Percentiles rank a stretch among this genome's conserved stretches.
These are phyloP conservation scores for Cyberlindnera americana DNA, from an alignment of 805 yeast genomes.

Conservation along the genomic window DNA sequence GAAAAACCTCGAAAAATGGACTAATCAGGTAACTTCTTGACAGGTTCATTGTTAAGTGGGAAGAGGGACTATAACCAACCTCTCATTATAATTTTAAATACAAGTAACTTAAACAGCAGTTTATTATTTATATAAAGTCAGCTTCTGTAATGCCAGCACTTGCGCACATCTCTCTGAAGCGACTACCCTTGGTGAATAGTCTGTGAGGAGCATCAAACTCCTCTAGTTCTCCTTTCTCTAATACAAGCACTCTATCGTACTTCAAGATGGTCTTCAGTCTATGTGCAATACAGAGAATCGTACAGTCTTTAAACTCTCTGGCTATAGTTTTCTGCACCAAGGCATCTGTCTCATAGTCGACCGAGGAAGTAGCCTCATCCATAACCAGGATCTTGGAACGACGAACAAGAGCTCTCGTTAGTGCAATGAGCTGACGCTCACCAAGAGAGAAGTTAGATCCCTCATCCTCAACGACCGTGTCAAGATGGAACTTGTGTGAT, in stretches of 20 bases:
- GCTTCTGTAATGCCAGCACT: slow-evolving; percentile 40
- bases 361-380: slow-evolving; percentile 78
- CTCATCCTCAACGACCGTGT: slow-evolving; percentile 59
- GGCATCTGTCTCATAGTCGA: slow-evolving; percentile 68
- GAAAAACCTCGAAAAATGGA: too few relatives aligned
- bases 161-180: slow-evolving; percentile 49
- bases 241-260: slow-evolving; percentile 59
- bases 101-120: too few relatives aligned
- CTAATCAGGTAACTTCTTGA: too few relatives aligned
- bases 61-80: too few relatives aligned
- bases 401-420: slow-evolving; percentile 69
- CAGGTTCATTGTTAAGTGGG: too few relatives aligned
- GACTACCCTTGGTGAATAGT: slow-evolving; percentile 43
- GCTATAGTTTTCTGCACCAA: slow-evolving; percentile 59
- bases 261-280: slow-evolving; percentile 69
- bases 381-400: slow-evolving; percentile 56
- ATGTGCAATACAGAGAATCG: slow-evolving; percentile 80
- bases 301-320: slow-evolving; percentile 55
- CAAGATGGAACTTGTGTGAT: slow-evolving; percentile 52
- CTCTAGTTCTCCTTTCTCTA: slow-evolving; percentile 52
- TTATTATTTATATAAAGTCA: slow-evolving; percentile 31
- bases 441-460: slow-evolving; percentile 71
- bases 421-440: slow-evolving; percentile 64
- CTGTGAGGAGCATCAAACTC: slow-evolving; percentile 53
- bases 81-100: too few relatives aligned